These are phyloP conservation scores for Globisporangium irregulare DNA, from an alignment of 352 stramenopile species.

Conservation along the genomic window DNA sequence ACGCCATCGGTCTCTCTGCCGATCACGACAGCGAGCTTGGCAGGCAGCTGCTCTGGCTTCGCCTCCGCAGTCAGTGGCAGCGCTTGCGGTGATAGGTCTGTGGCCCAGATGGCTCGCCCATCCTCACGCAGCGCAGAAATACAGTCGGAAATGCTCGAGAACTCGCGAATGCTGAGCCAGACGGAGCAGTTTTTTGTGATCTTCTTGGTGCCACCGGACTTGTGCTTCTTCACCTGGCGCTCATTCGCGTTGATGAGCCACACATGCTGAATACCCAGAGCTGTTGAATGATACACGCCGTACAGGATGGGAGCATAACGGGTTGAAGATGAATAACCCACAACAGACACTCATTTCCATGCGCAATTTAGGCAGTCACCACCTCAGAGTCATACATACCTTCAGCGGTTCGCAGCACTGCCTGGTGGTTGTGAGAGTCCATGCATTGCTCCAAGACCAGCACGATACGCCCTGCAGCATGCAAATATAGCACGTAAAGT, in stretches of 20 bases:
- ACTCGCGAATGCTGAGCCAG: slow-evolving; percentile 89
- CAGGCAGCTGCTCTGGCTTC: slow-evolving; percentile 65
- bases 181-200: slow-evolving; percentile 75
- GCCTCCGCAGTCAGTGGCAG: slow-evolving; percentile 33
- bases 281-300: slow-evolving; percentile 16
- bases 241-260: slow-evolving; percentile 74
- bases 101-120: slow-evolving; percentile 87
- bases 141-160: slow-evolving; percentile 79
- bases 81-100: slow-evolving; percentile 82
- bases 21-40: slow-evolving; percentile 91
- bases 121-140: slow-evolving; percentile 60
- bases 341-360: background rate
- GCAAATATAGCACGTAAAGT: background rate
- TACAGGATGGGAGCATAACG: slow-evolving; percentile 12
- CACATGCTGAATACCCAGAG: slow-evolving; percentile 92
- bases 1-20: slow-evolving; percentile 92
- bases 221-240: slow-evolving; percentile 66
- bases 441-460: slow-evolving; percentile 80
- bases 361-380: slow-evolving; percentile 10
- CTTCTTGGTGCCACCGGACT: slow-evolving; percentile 55
- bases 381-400: slow-evolving; percentile 22
- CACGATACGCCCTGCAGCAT: slow-evolving; percentile 42
- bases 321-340: slow-evolving; percentile 8
- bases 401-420: slow-evolving; percentile 91
- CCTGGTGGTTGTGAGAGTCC: slow-evolving; percentile 87